Percentiles rank a stretch among this genome's conserved stretches.
phyloP scores from a whole-genome alignment of 495 filamentous ascomycete genomes.

The Penicillium ochrochloron region DNA sequence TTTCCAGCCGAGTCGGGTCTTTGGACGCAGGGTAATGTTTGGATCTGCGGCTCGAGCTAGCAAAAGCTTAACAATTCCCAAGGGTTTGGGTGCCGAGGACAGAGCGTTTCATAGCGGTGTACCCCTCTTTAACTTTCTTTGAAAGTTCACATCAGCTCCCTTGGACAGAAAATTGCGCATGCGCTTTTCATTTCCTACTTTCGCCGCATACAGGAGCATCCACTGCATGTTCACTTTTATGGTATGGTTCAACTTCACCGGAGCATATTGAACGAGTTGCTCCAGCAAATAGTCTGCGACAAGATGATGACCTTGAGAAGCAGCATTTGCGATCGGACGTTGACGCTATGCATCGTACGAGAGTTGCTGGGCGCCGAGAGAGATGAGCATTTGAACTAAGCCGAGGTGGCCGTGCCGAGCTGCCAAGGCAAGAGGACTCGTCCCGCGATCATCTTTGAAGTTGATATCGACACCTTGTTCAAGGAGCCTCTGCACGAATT shows the following conservation, averaged over 20 bases:
- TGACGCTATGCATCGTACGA: too few relatives aligned
- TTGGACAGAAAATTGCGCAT: background rate
- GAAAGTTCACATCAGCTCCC: background rate
- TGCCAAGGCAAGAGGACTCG: too few relatives aligned
- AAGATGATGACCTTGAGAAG: too few relatives aligned
- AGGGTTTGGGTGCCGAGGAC: background rate
- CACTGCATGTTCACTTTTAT: background rate
- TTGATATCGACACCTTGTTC: too few relatives aligned
- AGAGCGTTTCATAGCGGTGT: background rate
- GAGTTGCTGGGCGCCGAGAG: too few relatives aligned
- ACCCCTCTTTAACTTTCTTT: background rate
- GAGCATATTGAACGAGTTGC: too few relatives aligned
- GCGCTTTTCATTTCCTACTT: background rate
- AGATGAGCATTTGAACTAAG: too few relatives aligned
- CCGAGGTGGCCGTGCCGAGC: too few relatives aligned
- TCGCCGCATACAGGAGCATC: background rate
- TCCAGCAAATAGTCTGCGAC: too few relatives aligned
- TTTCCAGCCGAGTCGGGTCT: background rate
- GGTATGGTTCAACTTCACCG: background rate
- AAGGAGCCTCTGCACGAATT: too few relatives aligned
- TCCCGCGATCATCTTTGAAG: too few relatives aligned
- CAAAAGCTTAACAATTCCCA: background rate
- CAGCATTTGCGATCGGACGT: too few relatives aligned
- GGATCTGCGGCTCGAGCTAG: background rate
- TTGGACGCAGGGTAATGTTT: background rate